Evolutionary conservation across 176 grass and related monocot genomes (phyloP), one percentile per base, ranked within the genome.

Genomic region (Secale cereale): DNA sequence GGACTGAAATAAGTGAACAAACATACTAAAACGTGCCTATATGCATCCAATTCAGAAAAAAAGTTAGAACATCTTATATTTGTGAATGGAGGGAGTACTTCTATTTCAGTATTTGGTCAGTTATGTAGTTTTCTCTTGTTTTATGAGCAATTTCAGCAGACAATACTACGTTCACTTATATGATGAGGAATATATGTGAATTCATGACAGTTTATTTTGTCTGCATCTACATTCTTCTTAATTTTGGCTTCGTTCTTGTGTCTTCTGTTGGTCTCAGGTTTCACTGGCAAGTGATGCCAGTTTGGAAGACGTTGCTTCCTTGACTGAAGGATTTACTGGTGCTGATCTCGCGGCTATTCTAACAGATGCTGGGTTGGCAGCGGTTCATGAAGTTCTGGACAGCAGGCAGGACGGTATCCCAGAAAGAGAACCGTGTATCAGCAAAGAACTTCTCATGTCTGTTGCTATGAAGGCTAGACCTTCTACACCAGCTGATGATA

Each of bases 291-390:
- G 78, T 57, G 89, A 92, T 64, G 86, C 70, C 25, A 90, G 64
- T 81, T 80, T 98, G 50, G 93, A 93, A 89, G 90, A 90, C 3
- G 43, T 95, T 83, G 93, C 93, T 86, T 93, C 88, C 79, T 78
- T 92, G 59, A 98, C 96, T 28, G 91, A 98, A 85, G 93, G 96
- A 43, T 98, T 95, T 91, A 95, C 89, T 41, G 93, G 96, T 88
- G 93, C 96, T 41, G 96, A 95, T 82, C 96, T 98, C 1, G 89
- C 91, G 22, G 91, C 93, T 74, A 92, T 98, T 68, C 82, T 98
- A 35, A 90, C 89, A 1, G 93, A 98, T 83, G 89, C 89, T 83
- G 89, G 89, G 78, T 78, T 98, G 74, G 93, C 93, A 74, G 94
- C 93, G 33, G 88, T 95, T 83, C 89, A 95, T 88, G 84, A 95